These are phyloP conservation scores for Elongisporangium anandrum DNA, from an alignment of 352 stramenopile species.

Conservation along the genomic window DNA sequence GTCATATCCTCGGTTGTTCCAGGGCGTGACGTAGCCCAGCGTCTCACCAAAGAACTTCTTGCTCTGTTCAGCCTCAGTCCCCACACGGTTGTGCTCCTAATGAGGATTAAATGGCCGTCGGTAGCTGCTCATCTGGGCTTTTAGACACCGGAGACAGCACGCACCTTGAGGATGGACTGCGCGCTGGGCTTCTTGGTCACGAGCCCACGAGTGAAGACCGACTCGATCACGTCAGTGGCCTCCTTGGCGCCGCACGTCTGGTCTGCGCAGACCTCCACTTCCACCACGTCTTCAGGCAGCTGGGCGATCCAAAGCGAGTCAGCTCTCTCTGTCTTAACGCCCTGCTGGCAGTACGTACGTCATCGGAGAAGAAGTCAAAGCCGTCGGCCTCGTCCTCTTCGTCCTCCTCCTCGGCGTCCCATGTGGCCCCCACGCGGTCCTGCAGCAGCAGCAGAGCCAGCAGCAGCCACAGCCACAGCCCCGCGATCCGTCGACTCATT, in stretches of 20 bases:
- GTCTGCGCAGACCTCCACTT: constrained; percentile 27
- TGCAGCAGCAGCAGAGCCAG: constrained; percentile 12
- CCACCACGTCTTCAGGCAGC: constrained; percentile 19
- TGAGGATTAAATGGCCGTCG: neutral
- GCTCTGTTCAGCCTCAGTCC: constrained; percentile 1
- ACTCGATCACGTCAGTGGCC: constrained; percentile 11
- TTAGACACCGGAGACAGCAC: neutral
- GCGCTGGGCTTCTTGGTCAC: constrained; percentile 44
- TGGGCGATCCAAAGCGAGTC: constrained; percentile 13
- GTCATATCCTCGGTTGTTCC: constrained; percentile 78
- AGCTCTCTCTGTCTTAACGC: neutral
- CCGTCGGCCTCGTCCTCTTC: constrained; percentile 23
- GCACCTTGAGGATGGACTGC: constrained; percentile 34
- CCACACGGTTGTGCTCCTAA: constrained; percentile 30
- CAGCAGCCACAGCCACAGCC: constrained; percentile 6
- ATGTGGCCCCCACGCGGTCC: constrained; percentile 8
- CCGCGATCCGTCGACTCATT: neutral
- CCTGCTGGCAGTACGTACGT: constrained; percentile 8
- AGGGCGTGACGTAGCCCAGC: constrained; percentile 77
- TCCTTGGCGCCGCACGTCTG: constrained; percentile 21
- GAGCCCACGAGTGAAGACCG: constrained; percentile 40
- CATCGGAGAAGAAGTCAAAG: constrained; percentile 30
- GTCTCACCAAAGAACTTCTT: constrained; percentile 52
- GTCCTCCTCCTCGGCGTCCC: constrained; percentile 14
- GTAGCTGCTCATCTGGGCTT: neutral